Evolutionary conservation across 257 asterid species (phyloP).

Genomic region (Solanum virginianum): DNA sequence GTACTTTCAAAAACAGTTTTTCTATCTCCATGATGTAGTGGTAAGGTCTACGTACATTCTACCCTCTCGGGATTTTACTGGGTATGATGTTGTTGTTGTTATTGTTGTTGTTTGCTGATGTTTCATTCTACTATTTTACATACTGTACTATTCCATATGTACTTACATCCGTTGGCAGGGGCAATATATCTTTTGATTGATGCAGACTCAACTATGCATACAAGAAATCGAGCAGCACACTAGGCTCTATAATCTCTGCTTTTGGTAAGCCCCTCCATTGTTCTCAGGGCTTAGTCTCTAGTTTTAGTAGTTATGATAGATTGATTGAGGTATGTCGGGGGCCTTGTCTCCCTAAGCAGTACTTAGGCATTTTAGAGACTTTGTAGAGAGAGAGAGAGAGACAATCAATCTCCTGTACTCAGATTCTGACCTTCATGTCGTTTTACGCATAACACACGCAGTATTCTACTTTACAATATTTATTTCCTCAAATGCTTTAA

Average conservation of each 20-base stretch:
- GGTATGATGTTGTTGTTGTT: too few species aligned
- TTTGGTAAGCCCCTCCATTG: neutral
- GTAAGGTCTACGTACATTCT: too few species aligned
- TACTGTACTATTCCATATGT: neutral
- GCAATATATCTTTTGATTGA: neutral
- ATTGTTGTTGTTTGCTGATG: neutral
- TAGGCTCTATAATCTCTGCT: neutral
- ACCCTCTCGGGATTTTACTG: too few species aligned
- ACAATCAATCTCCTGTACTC: neutral
- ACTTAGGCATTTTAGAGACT: neutral
- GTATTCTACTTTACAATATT: neutral
- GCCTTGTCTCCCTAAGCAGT: neutral
- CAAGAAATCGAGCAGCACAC: neutral
- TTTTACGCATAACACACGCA: neutral
- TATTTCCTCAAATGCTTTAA: neutral
- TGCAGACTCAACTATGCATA: neutral
- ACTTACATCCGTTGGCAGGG: neutral
- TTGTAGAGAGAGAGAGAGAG: neutral
- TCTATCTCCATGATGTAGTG: too few species aligned
- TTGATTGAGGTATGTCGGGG: neutral
- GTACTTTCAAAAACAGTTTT: neutral
- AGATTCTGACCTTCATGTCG: neutral
- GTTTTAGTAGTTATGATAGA: neutral
- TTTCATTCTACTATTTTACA: neutral
- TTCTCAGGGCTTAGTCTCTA: neutral